phyloP scores from a whole-genome alignment of 2,329 filamentous ascomycete genomes.

The Aaosphaeria pasadenensis region DNA sequence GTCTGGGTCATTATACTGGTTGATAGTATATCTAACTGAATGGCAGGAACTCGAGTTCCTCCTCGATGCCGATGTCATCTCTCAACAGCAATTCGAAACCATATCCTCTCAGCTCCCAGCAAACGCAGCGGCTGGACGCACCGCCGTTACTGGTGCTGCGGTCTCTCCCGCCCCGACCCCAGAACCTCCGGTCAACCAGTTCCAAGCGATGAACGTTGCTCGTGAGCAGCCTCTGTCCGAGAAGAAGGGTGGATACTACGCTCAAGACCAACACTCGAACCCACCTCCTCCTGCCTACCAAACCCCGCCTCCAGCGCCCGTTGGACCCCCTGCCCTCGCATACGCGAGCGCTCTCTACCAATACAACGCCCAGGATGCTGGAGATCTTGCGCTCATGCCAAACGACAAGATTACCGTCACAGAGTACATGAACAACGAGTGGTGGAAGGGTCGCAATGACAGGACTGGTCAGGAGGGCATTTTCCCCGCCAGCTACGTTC shows the following conservation, averaged over 20 bases:
- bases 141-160: slow-evolving; percentile 45
- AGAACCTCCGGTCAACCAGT: slow-evolving; percentile 32
- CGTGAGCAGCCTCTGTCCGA: slow-evolving; percentile 20
- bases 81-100: slow-evolving; percentile 68
- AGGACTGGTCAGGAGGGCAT: slow-evolving; percentile 85
- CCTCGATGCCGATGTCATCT: slow-evolving; percentile 77
- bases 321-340: slow-evolving; percentile 57
- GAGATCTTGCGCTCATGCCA: slow-evolving; percentile 76
- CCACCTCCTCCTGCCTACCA: slow-evolving; percentile 45
- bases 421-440: slow-evolving; percentile 95
- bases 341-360: slow-evolving; percentile 79
- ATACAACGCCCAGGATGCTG: slow-evolving; percentile 75
- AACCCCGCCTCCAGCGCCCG: slow-evolving; percentile 48
- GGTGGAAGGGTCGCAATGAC: slow-evolving; percentile 89
- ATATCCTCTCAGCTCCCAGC: slow-evolving; percentile 74
- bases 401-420: slow-evolving; percentile 77
- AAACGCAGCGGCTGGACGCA: slow-evolving; percentile 58
- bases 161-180: slow-evolving; percentile 18
- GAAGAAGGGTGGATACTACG: slow-evolving; percentile 41
- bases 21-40: slow-evolving; percentile 10
- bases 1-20: not conserved
- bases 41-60: slow-evolving; percentile 84
- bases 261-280: slow-evolving; percentile 34
- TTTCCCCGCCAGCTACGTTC: slow-evolving; percentile 90
- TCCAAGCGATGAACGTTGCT: slow-evolving; percentile 31